A percentile compares a stretch with the other conserved stretches of the same genome.
These are phyloP conservation scores for Penicillium pulvis DNA, from an alignment of 495 filamentous ascomycete species.

Conservation along the genomic window DNA sequence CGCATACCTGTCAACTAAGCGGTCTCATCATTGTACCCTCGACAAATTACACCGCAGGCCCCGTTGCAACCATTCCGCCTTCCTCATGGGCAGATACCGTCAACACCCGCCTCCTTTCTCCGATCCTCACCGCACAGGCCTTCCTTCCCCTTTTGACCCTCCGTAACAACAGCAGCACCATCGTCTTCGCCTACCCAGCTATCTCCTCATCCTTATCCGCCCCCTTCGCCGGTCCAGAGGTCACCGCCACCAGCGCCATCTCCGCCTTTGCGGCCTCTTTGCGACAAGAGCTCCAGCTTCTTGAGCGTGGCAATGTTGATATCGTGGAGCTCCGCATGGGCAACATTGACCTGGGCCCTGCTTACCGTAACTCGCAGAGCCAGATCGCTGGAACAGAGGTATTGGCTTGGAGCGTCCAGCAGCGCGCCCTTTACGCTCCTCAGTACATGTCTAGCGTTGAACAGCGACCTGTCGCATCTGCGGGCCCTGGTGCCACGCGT, in stretches of 20 bases:
- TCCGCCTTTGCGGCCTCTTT: conserved; percentile 78
- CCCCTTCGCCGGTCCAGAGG: conserved; percentile 83
- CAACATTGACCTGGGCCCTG: conserved; percentile 69
- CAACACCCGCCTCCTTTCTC: conserved; percentile 89
- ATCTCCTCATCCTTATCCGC: conserved; percentile 82
- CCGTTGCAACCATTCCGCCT: conserved; percentile 79
- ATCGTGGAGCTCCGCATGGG: conserved; percentile 86
- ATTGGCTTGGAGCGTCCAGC: conserved; percentile 63
- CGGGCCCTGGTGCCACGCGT: conserved; percentile 46
- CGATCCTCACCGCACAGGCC: conserved; percentile 80
- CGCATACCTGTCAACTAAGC: conserved; percentile 72
- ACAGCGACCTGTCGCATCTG: conserved; percentile 44
- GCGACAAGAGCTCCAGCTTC: conserved; percentile 67
- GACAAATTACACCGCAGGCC: conserved; percentile 64
- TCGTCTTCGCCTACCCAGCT: conserved; percentile 81
- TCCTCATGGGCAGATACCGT: conserved; percentile 84
- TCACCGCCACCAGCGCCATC: conserved; percentile 73
- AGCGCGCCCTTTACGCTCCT: conserved; percentile 43
- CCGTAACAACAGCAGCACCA: conserved; percentile 52
- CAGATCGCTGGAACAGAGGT: conserved; percentile 61
- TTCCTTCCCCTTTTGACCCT: conserved; percentile 79
- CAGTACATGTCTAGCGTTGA: conserved; percentile 49
- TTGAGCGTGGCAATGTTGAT: conserved; percentile 56
- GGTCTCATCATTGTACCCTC: conserved; percentile 74
- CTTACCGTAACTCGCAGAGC: conserved; percentile 42